These are phyloP conservation scores for Cryptosporidium sp. DNA, from an alignment of 169 alveolate species.

Conservation along the genomic window DNA sequence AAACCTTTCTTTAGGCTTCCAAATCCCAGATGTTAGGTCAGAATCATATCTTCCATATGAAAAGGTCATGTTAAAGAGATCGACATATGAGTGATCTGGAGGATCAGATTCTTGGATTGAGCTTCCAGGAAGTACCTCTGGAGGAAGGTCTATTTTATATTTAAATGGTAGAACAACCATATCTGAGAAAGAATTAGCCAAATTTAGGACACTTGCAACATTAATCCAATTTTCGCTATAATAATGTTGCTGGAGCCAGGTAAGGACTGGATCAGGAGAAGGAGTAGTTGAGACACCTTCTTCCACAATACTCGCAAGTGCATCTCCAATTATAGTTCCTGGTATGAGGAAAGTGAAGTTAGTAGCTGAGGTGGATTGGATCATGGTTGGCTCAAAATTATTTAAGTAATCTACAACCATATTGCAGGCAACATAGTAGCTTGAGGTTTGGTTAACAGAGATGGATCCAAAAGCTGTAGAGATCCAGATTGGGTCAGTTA, in stretches of 20 bases:
- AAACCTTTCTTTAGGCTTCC: conserved; percentile 35
- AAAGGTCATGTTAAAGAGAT: conserved; percentile 48
- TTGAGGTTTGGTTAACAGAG: conserved; percentile 71
- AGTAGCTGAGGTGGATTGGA: conserved; percentile 66
- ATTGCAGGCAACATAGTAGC: conserved; percentile 60
- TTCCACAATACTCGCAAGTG: conserved; percentile 19
- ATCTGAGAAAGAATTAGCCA: conserved; percentile 62
- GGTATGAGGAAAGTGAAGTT: conserved; percentile 63
- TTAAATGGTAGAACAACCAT: conserved; percentile 42
- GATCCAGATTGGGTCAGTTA: conserved; percentile 71
- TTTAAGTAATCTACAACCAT: conserved; percentile 47
- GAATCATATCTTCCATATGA: conserved; percentile 31
- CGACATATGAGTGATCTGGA: conserved; percentile 39
- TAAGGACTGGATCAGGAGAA: conserved; percentile 39
- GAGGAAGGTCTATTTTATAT: conserved; percentile 37
- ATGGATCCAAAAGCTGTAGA: conserved; percentile 74
- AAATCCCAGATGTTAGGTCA: not conserved
- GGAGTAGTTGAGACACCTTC: conserved; percentile 27
- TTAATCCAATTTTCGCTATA: conserved; percentile 61
- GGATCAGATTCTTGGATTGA: conserved; percentile 16
- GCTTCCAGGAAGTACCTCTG: conserved; percentile 20
- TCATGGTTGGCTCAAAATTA: conserved; percentile 41
- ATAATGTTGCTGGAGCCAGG: conserved; percentile 71
- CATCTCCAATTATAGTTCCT: conserved; percentile 24
- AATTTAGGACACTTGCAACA: conserved; percentile 33